Base-by-base conservation (phyloP, 129 eudicot species). In the Pseudognaphalium luteoalbum region DNA sequence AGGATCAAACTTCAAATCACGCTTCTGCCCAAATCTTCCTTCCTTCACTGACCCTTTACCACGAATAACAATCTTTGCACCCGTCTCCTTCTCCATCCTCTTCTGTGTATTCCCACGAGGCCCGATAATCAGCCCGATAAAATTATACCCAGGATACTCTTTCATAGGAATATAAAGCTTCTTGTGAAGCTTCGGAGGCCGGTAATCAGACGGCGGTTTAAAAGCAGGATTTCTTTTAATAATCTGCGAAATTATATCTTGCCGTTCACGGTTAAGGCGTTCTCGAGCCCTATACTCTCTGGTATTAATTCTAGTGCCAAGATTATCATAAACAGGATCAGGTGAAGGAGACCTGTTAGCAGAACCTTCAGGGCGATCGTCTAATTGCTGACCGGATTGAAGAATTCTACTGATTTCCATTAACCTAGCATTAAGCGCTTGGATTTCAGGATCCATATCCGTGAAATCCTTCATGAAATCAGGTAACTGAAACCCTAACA, bases 21-120 rank as follows among this genome's bases (percentile, higher is more conserved):
- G 78, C 56, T 92, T 92, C 63, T 92, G 98, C 73, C 86, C 88
- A 74, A 87, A 81, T 76, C 96, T 73, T 11, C 98, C 96, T 83
- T 92, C 98, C 52, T 92, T 92, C 30, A 92, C 83, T 0, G 92
- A 86, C 44, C 98, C 98, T 78, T 92, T 92, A 28, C 98, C 98
- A 52, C 98, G 74, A 30, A 92, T 92, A 34, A 92, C 98, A 80
- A 92, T 92, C 71, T 92, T 92, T 0, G 98, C 96, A 14, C 98
- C 98, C 0, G 96, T 92, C 83, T 92, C 98, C 77, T 84, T 90
- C 76, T 89, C 98, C 98, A 92, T 92, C 79, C 98, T 81, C 82
- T 92, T 92, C 85, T 92, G 98, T 0, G 98, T 92, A 77, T 92
- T 92, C 51, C 98, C 98, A 62, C 98, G 86, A 0, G 98, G 98